Evolutionary conservation across 1,139 yeast genomes (phyloP).

Genomic region (Pichia sp.): DNA sequence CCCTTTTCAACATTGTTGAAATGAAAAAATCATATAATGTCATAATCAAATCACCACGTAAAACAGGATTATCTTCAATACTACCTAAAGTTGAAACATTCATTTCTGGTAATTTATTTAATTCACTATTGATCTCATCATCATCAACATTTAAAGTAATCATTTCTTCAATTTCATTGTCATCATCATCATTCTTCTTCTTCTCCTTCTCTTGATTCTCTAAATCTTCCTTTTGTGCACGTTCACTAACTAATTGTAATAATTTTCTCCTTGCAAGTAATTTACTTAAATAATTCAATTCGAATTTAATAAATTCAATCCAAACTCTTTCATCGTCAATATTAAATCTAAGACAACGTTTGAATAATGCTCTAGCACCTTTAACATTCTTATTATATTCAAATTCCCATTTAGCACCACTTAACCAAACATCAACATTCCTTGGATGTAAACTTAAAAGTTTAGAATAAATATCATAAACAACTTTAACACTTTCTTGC

Average conservation of each 20-base stretch:
- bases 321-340: conserved; percentile 67
- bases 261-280: conserved; percentile 77
- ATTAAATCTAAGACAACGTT: conserved; percentile 78
- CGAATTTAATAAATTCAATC: conserved; percentile 83
- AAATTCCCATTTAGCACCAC: conserved; percentile 91
- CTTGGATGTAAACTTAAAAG: conserved; percentile 86
- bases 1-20: conserved; percentile 37
- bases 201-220: conserved; percentile 34
- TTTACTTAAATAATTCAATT: conserved; percentile 77
- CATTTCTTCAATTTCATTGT: conserved; percentile 5
- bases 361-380: conserved; percentile 82
- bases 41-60: conserved; percentile 82
- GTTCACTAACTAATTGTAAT: conserved; percentile 67
- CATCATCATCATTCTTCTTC: conserved; percentile 19
- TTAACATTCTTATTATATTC: conserved; percentile 83
- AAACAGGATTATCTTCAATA: conserved; percentile 81
- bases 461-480: conserved; percentile 74
- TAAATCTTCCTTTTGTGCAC: conserved; percentile 53
- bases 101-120: conserved; percentile 75
- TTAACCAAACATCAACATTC: conserved; percentile 83
- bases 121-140: conserved; percentile 51
- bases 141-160: conserved; percentile 31
- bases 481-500: conserved; percentile 67
- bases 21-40: conserved; percentile 73
- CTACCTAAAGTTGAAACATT: conserved; percentile 82